Evolutionary conservation across 306 rosid genomes (phyloP), one percentile per base, ranked within the genome.

Genomic region (Cajanus cajan): DNA sequence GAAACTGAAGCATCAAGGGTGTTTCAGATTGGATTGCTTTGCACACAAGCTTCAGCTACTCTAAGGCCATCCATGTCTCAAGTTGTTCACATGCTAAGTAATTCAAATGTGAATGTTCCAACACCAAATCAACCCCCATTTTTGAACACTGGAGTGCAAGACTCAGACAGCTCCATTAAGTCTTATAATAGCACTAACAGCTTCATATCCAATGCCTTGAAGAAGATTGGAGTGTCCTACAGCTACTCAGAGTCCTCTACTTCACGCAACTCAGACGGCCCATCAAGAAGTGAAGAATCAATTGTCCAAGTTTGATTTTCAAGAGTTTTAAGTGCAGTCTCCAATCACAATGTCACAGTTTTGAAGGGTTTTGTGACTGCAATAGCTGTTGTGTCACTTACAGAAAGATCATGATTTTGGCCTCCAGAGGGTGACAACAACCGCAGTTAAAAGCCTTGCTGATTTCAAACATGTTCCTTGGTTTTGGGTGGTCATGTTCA

Each of bases 121-220:
- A n/a, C 66, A 25, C 93, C 97, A 72, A 85, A 63, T 47, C 94
- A 90, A 54, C 98, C 98, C 28, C 98, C 97, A 16, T 94, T 94
- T 78, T 67, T 94, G 68, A 90, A 82, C 73, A 71, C 88, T 37
- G 84, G 78, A 39, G 16, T 69, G 58, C 63, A 70, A n/a, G 88
- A 85, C 64, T 71, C 91, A 13, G 71, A 80, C 13, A 80, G 83
- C 76, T 84, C 89, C 55, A 54, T 37, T 10, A 84, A 78, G 31
- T 86, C 93, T 52, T 86, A 34, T 22, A 86, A 34, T 22, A 86
- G 93, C 79, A 78, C 87, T 48, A 80, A 65, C 71, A 89, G 88
- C 73, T 73, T 79, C 50, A 74, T 80, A 24, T 88, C 91, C 71
- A 83, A 79, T 75, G 84, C 90, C 7, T 44, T 81, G 36, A 83